Percentiles rank a stretch among this genome's conserved stretches.
phyloP scores from a whole-genome alignment of 164 flowering plant species.

The Liquidambar formosana region DNA sequence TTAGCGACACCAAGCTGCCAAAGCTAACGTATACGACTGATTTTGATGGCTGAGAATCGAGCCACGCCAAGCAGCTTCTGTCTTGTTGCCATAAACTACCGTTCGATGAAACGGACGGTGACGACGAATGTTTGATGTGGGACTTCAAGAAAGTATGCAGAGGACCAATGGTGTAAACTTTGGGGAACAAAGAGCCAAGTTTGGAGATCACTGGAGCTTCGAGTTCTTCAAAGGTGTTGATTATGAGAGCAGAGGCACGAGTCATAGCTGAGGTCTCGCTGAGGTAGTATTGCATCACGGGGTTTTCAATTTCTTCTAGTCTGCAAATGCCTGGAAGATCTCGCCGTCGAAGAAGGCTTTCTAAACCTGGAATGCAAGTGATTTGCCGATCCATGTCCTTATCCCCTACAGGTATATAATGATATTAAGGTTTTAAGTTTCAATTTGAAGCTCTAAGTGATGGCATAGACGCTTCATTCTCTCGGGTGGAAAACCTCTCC shows the following conservation, averaged over 20 bases:
- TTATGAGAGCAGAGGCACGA: constrained; percentile 16
- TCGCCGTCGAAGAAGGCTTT: constrained; percentile 12
- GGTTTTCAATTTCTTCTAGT: not conserved
- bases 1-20: constrained; percentile 10
- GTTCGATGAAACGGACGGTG: no score
- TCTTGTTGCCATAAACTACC: not conserved
- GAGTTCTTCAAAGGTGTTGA: constrained; percentile 26
- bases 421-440: no score
- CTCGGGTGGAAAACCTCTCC: no score
- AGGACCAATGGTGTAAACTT: constrained; percentile 26
- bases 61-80: constrained; percentile 11
- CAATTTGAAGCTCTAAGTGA: no score
- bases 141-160: not conserved
- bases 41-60: constrained; percentile 18
- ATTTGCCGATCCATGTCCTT: constrained; percentile 18
- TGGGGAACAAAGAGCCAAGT: constrained; percentile 5
- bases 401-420: no score
- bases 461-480: no score
- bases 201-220: constrained; percentile 13
- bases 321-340: constrained; percentile 22
- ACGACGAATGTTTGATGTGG: not conserved
- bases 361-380: constrained; percentile 16
- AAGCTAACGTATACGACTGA: constrained; percentile 26
- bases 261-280: constrained; percentile 5
- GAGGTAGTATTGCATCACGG: constrained; percentile 3